phyloP scores from a whole-genome alignment of 192 early-diverging fungal species.

The Backusella sp. region DNA sequence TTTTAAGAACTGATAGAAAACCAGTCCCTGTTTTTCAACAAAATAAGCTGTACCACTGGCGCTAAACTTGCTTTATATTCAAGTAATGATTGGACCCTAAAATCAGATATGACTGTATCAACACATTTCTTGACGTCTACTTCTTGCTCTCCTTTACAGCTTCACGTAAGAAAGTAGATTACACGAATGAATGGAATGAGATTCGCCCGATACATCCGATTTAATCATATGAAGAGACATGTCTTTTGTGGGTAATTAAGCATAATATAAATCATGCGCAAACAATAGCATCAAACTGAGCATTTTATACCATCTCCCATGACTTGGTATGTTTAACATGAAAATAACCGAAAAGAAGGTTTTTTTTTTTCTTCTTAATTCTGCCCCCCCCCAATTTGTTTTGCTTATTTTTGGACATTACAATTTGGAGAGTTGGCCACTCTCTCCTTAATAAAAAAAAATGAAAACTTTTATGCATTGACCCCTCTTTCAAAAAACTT shows the following conservation, averaged over 20 bases:
- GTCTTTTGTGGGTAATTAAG: background rate
- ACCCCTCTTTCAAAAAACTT: background rate
- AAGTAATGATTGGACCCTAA: too few relatives aligned
- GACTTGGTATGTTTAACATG: background rate
- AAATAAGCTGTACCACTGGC: too few relatives aligned
- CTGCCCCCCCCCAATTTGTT: background rate
- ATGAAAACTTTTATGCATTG: background rate
- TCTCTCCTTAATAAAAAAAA: background rate
- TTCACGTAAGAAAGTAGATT: too few relatives aligned
- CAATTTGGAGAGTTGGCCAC: background rate
- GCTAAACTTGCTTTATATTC: too few relatives aligned
- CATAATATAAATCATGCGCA: background rate
- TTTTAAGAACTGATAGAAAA: background rate
- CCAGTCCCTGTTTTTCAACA: background rate
- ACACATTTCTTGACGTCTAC: too few relatives aligned
- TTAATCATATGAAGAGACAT: background rate
- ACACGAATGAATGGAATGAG: background rate
- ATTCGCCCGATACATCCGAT: background rate
- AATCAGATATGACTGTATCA: too few relatives aligned
- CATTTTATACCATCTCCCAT: background rate
- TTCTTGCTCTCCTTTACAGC: too few relatives aligned
- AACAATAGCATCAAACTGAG: background rate
- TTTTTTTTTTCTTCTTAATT: background rate
- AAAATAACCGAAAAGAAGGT: background rate
- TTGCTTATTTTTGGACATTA: background rate